Base-by-base conservation (phyloP, 83 land plant genomes). In the Picea abies region DNA sequence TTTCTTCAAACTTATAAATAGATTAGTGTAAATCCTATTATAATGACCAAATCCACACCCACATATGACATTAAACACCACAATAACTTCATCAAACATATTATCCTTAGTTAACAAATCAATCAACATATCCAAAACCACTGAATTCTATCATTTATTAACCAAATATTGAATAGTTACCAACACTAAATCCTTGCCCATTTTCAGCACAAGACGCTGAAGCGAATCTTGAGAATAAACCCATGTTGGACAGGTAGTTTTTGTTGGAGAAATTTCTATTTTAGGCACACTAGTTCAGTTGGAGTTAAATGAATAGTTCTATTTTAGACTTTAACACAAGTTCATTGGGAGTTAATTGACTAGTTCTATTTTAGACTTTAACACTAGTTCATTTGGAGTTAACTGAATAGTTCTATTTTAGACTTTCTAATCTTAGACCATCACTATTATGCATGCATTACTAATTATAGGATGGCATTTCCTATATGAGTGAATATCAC, bases 111-210 rank as follows among this genome's bases (percentile, higher is more conserved):
- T 22, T 29, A 78, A 60, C 16, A 12, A 78, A 60, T 52, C 63
- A 6, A 78, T 52, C 17, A 78, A 6, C 63, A 58, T 29, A 78
- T 78, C 79, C 63, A 78, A 78, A 23, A 78, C 79, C 10, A 49
- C 49, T 26, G 41, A 29, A 56, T 78, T 78, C 2, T 12, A 17
- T 12, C 39, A 78, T 78, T 78, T 25, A 56, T 4, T 52, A 23
- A 60, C 56, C 5, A 78, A 78, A 58, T 56, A 78, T 0, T 52
- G 35, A 5, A n/a, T 35, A 32, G 52, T 32, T 60, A 26, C 80
- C 19, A 78, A 11, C 29, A 78, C 29, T 16, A 52, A 78, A 12
- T 26, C 63, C 80, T 78, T 58, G 58, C 63, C n/a, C 29, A 56
- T 25, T 56, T 58, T 22, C 39, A 58, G 25, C 37, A 60, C 19